Conservation (phyloP, 2,329 filamentous ascomycete genomes). For the Calonectria crousiana region DNA sequence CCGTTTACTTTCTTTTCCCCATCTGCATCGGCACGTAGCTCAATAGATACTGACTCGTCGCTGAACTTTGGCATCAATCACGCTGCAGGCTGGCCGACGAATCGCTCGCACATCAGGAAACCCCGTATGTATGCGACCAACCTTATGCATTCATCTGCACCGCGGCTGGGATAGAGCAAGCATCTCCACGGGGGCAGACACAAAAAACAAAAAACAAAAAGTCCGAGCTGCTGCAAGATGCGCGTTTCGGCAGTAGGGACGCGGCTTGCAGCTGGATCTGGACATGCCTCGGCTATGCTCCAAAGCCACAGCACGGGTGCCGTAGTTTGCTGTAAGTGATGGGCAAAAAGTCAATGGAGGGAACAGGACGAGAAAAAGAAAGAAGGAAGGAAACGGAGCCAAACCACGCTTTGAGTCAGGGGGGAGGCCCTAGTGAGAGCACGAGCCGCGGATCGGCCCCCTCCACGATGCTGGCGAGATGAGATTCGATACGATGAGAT, state of each 20-base stretch:
- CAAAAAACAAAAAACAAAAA: not conserved
- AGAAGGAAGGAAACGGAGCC: slow-evolving; percentile 16
- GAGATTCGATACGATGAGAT: slow-evolving; percentile 41
- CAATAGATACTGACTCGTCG: not conserved
- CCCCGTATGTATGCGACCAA: slow-evolving; percentile 26
- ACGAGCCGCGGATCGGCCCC: slow-evolving; percentile 31
- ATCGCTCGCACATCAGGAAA: slow-evolving; percentile 18
- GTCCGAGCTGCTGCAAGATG: slow-evolving; percentile 13
- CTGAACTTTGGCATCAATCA: slow-evolving; percentile 1
- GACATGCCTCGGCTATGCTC: slow-evolving; percentile 19
- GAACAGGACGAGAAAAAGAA: not conserved
- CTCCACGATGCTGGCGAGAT: slow-evolving; percentile 38
- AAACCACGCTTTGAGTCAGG: slow-evolving; percentile 30
- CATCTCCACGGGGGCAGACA: slow-evolving; percentile 6
- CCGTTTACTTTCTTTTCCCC: not conserved
- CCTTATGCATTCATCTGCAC: slow-evolving; percentile 22
- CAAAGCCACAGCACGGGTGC: not conserved
- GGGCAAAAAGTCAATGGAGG: not conserved
- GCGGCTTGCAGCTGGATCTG: slow-evolving; percentile 4
- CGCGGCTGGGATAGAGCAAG: not conserved
- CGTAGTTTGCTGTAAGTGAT: not conserved
- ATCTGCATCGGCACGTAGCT: not conserved
- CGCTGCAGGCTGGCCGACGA: not conserved
- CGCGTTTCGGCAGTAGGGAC: not conserved
- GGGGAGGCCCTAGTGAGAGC: slow-evolving; percentile 27